Conservation (phyloP, 176 grass and related monocot species). For the Aegilops longissima region DNA sequence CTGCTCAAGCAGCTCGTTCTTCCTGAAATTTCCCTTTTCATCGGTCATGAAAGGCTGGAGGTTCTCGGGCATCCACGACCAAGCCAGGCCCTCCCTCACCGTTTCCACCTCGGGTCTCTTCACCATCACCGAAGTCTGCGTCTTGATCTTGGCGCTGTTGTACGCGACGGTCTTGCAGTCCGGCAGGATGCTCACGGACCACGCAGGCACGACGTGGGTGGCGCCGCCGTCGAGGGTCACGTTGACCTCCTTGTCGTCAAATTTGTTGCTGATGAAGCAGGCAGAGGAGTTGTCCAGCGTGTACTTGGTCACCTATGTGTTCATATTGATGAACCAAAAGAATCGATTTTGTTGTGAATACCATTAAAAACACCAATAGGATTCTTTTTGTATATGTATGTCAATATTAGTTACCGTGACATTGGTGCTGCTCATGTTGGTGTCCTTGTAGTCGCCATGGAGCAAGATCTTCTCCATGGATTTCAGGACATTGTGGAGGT, state of each 20-base stretch:
- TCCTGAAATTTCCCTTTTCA: slow-evolving; percentile 27
- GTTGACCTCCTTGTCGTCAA: slow-evolving; percentile 41
- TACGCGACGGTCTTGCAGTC: slow-evolving; percentile 65
- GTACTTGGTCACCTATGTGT: slow-evolving; percentile 20
- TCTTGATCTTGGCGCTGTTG: slow-evolving; percentile 77
- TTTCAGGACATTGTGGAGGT: not conserved
- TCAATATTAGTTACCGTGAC: not conserved
- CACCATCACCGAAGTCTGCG: slow-evolving; percentile 62
- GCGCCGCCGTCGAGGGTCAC: slow-evolving; percentile 38
- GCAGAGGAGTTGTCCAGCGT: slow-evolving; percentile 25
- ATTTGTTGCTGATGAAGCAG: slow-evolving; percentile 73
- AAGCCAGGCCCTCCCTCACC: slow-evolving; percentile 14
- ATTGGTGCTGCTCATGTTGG: not conserved
- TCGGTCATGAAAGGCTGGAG: slow-evolving; percentile 47
- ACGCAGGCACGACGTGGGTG: slow-evolving; percentile 58
- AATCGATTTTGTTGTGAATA: not conserved
- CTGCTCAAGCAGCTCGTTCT: slow-evolving; percentile 39
- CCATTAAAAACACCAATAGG: no score
- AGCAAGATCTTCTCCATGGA: slow-evolving; percentile 22
- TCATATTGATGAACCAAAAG: not conserved
- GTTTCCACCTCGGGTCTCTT: slow-evolving; percentile 39
- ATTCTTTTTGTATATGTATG: not conserved
- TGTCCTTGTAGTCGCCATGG: slow-evolving; percentile 10
- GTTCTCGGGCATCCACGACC: slow-evolving; percentile 62
- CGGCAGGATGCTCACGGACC: slow-evolving; percentile 82